phyloP scores from a whole-genome alignment of 768 basidiomycete species.

The Naganishia vishniacii region DNA sequence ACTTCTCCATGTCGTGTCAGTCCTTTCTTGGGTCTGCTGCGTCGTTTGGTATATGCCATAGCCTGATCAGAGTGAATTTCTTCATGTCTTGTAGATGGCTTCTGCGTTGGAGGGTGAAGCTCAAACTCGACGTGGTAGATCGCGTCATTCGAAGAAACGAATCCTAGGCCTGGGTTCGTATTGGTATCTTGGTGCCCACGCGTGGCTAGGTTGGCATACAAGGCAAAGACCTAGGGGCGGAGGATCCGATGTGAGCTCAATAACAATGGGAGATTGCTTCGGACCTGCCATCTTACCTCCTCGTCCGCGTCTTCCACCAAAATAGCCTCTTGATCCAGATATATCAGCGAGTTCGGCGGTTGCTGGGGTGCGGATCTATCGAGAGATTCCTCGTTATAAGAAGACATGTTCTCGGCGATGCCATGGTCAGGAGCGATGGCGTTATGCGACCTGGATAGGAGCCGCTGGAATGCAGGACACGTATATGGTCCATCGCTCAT shows the following conservation, averaged over 20 bases:
- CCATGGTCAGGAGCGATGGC: no score
- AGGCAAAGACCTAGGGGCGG: constrained; percentile 40
- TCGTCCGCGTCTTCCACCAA: constrained; percentile 42
- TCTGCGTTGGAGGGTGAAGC: constrained; percentile 8
- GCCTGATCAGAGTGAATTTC: not conserved
- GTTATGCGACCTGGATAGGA: no score
- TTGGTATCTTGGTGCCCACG: constrained; percentile 20
- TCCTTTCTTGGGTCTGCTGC: not conserved
- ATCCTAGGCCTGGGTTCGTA: constrained; percentile 36
- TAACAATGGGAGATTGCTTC: no score
- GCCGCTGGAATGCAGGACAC: no score
- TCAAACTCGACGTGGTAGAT: constrained; percentile 35
- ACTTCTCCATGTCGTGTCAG: not conserved
- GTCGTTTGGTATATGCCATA: not conserved
- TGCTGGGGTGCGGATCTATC: not conserved
- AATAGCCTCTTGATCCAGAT: constrained; percentile 27
- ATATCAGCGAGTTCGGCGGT: constrained; percentile 29
- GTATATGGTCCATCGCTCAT: no score
- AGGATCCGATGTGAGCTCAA: no score
- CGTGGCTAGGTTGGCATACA: constrained; percentile 40
- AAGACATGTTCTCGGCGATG: not conserved
- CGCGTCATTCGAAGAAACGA: constrained; percentile 31
- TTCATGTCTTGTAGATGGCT: not conserved
- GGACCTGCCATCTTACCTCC: constrained; percentile 39
- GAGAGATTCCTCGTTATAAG: not conserved